Conservation (phyloP, 1,284 basidiomycete genomes). For the Marasmius oreades region DNA sequence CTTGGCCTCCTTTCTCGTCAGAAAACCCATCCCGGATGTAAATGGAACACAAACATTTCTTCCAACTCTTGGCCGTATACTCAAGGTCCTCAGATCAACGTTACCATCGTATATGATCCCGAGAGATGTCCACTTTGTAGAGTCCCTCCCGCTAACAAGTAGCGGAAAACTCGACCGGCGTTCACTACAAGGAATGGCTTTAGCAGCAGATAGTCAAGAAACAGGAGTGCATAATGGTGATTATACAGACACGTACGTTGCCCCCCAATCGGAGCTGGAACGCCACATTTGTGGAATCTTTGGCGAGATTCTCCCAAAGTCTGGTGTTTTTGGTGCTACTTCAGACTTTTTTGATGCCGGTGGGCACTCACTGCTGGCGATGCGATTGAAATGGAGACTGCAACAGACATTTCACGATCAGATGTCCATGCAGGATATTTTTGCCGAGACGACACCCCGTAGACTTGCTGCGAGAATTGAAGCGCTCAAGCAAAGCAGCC, state of each 20-base stretch:
- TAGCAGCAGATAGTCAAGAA: neutral
- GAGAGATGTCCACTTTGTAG: neutral
- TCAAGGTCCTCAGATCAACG: neutral
- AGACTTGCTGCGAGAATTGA: constrained; percentile 2
- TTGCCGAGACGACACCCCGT: neutral
- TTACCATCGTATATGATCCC: constrained; percentile 1
- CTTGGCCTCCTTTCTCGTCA: neutral
- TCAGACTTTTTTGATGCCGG: constrained; percentile 2
- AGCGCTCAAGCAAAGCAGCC: neutral
- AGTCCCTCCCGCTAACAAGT: neutral
- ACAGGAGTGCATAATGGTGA: neutral
- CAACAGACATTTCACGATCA: neutral
- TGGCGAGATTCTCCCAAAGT: neutral
- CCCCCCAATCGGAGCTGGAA: neutral
- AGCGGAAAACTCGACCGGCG: constrained; percentile 5
- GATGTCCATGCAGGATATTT: neutral
- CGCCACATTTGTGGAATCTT: neutral
- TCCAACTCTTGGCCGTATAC: neutral
- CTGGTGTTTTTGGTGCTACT: constrained; percentile 1
- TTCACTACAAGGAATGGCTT: neutral
- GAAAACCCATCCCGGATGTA: neutral
- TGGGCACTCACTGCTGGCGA: constrained; percentile 1
- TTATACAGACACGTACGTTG: neutral
- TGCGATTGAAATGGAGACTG: neutral
- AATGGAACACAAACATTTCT: neutral